phyloP scores from a whole-genome alignment of 768 basidiomycete genomes.

The Rhodocollybia butyracea region DNA sequence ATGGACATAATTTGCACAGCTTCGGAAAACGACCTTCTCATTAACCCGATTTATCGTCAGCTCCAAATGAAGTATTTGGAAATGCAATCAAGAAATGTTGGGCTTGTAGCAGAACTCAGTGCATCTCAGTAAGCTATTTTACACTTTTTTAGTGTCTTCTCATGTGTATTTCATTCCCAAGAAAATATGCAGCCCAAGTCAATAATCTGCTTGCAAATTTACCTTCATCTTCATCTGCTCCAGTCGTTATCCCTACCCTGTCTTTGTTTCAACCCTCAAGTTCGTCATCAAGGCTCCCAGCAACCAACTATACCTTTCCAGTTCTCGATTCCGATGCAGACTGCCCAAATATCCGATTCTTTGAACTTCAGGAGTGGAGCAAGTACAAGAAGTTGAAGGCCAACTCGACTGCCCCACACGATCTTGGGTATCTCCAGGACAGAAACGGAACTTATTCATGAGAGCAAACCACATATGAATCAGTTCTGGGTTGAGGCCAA shows the following conservation, averaged over 20 bases:
- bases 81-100: background rate
- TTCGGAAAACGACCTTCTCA: background rate
- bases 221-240: background rate
- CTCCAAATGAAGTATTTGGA: background rate
- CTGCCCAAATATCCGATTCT: slow-evolving; percentile 1
- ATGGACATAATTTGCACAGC: background rate
- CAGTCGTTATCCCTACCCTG: background rate
- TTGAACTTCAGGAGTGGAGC: background rate
- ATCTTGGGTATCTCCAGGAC: background rate
- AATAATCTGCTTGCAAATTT: background rate
- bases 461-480: background rate
- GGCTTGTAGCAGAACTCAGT: background rate
- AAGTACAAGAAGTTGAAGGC: background rate
- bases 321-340: background rate
- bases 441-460: background rate
- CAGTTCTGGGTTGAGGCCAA: background rate
- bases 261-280: background rate
- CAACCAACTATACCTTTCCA: background rate
- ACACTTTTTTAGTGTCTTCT: background rate
- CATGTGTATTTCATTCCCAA: background rate
- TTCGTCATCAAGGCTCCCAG: background rate
- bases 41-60: too few relatives aligned
- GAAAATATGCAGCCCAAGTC: background rate
- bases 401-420: background rate
- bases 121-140: background rate